Percentiles rank a stretch among this genome's conserved stretches.
phyloP scores from a whole-genome alignment of 1,284 basidiomycete genomes.

The Heterobasidion parviporum region DNA sequence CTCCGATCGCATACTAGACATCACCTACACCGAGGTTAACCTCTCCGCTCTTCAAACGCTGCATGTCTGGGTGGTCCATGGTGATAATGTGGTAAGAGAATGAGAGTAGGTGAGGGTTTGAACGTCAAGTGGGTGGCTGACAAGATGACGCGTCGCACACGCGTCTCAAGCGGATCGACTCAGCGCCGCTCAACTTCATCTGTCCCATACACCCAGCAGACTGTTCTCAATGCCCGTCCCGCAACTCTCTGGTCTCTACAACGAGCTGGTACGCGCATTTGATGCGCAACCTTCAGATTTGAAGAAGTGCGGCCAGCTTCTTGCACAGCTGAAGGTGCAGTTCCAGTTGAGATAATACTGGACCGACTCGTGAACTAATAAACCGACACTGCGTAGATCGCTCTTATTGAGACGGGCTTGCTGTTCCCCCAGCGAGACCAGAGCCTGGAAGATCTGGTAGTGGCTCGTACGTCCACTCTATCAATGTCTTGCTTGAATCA shows the following conservation, averaged over 20 bases:
- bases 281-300: conserved; percentile 55
- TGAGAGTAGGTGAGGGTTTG: conserved; percentile 15
- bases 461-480: conserved; percentile 50
- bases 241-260: conserved; percentile 54
- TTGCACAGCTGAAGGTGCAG: conserved; percentile 67
- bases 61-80: conserved; percentile 70
- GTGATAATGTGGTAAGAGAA: conserved; percentile 17
- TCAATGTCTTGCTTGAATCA: neutral
- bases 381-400: conserved; percentile 40
- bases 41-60: conserved; percentile 83
- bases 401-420: conserved; percentile 70
- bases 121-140: conserved; percentile 16
- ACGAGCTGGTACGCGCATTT: conserved; percentile 56
- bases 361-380: neutral
- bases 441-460: conserved; percentile 53
- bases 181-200: conserved; percentile 5
- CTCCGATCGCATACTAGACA: neutral
- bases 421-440: conserved; percentile 56
- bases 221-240: conserved; percentile 35
- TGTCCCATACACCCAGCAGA: neutral
- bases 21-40: conserved; percentile 86
- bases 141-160: conserved; percentile 40
- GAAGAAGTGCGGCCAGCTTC: conserved; percentile 50
- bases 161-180: conserved; percentile 32
- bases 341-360: neutral